Evolutionary conservation across 2,329 filamentous ascomycete species (phyloP).

Genomic region (Aspergillus sp.): DNA sequence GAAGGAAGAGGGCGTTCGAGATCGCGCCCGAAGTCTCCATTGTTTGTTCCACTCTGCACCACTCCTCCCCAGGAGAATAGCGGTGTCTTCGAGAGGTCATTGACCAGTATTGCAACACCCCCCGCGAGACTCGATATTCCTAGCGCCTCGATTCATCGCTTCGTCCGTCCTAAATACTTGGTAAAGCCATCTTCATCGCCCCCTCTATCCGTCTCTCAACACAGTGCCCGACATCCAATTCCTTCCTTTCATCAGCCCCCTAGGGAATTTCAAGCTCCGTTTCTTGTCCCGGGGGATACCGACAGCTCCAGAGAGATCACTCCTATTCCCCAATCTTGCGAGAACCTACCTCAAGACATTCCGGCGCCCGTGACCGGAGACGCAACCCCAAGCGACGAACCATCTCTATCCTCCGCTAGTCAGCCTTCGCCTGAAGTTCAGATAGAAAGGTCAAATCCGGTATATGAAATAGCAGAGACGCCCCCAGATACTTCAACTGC

Average conservation of each 20-base stretch:
- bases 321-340: no score
- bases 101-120: not conserved
- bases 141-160: not conserved
- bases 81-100: not conserved
- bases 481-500: slow-evolving; percentile 7
- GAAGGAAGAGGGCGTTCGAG: not conserved
- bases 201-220: not conserved
- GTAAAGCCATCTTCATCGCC: not conserved
- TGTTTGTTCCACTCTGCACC: slow-evolving; percentile 16
- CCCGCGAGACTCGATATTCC: not conserved
- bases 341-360: not conserved
- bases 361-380: no score
- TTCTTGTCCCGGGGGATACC: not conserved
- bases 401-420: no score
- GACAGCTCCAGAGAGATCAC: not conserved
- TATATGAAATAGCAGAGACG: slow-evolving; percentile 23
- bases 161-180: not conserved
- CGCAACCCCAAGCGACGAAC: no score
- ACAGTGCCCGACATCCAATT: slow-evolving; percentile 11
- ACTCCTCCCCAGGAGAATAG: not conserved
- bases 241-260: slow-evolving; percentile 16
- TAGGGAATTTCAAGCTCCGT: slow-evolving; percentile 10
- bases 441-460: not conserved
- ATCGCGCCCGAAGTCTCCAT: slow-evolving; percentile 12
- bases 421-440: no score